phyloP scores from a whole-genome alignment of 768 basidiomycete genomes.

The Ephemerocybe angulata region DNA sequence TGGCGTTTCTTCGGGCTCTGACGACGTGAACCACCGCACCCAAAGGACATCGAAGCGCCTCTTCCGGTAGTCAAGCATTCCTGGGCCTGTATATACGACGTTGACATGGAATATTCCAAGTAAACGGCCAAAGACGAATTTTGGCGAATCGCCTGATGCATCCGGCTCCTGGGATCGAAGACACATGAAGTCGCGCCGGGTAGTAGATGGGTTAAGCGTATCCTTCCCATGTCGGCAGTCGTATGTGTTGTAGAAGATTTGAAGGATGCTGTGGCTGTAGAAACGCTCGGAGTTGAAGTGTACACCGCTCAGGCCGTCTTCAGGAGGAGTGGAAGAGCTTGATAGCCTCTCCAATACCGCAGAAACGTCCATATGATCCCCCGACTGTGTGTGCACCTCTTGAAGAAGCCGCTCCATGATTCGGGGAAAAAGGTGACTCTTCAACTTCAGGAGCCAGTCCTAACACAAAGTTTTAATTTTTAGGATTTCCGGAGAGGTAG shows the following conservation, averaged over 20 bases:
- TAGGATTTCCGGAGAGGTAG: background rate
- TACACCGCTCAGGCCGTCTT: background rate
- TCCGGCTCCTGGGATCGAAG: background rate
- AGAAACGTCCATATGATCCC: background rate
- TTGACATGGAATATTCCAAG: background rate
- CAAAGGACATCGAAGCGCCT: background rate
- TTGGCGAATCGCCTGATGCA: background rate
- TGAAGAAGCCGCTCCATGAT: background rate
- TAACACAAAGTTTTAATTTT: background rate
- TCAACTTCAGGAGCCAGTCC: background rate
- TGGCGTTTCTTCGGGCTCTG: background rate
- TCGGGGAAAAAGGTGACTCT: background rate
- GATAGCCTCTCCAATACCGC: background rate
- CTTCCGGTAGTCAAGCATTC: background rate
- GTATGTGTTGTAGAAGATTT: conserved; percentile 18
- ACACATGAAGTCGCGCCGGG: conserved; percentile 1
- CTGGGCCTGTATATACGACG: background rate
- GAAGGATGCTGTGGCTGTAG: conserved; percentile 10
- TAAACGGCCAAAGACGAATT: background rate
- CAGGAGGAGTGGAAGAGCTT: background rate
- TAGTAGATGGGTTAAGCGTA: conserved; percentile 13
- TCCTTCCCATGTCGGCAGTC: conserved; percentile 14
- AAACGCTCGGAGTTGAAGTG: conserved; percentile 1
- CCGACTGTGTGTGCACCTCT: background rate
- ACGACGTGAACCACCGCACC: background rate